Evolutionary conservation across 2,329 filamentous ascomycete species (phyloP).

Genomic region (Fusarium begoniae): DNA sequence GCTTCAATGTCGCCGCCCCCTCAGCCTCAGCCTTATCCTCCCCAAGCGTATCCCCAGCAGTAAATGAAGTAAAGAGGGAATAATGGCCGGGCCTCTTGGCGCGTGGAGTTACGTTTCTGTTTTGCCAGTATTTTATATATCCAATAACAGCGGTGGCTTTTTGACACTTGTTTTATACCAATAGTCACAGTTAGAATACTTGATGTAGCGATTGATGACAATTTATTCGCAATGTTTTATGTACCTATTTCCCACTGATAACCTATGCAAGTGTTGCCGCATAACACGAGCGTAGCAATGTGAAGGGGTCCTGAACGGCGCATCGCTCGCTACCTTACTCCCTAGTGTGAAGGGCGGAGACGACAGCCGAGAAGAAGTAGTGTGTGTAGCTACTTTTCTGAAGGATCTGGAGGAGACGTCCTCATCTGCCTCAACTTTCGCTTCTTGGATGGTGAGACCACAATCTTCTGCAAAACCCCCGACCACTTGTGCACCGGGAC

Average conservation of each 20-base stretch:
- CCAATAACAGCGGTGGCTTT: background rate
- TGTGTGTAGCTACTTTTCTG: background rate
- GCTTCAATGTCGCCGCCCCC: slow-evolving; percentile 1
- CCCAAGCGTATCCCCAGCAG: slow-evolving; percentile 2
- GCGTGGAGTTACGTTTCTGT: slow-evolving; percentile 7
- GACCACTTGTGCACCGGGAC: too few relatives aligned
- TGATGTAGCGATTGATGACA: background rate
- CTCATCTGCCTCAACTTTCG: too few relatives aligned
- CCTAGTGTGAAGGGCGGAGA: background rate
- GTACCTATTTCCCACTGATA: background rate
- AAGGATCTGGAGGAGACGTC: background rate
- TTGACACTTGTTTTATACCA: background rate
- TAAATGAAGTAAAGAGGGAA: background rate
- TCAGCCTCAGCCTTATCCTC: slow-evolving; percentile 30
- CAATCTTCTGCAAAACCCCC: too few relatives aligned
- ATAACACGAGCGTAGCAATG: background rate
- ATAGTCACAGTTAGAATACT: background rate
- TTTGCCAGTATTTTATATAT: background rate
- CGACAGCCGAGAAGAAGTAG: background rate
- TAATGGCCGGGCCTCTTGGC: background rate
- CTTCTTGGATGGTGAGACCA: too few relatives aligned
- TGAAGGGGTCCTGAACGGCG: background rate
- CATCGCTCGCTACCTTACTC: background rate
- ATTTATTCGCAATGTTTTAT: background rate
- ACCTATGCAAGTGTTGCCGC: too few relatives aligned